phyloP scores from a whole-genome alignment of 768 basidiomycete genomes.

The Dictyophora rubrovolvata region DNA sequence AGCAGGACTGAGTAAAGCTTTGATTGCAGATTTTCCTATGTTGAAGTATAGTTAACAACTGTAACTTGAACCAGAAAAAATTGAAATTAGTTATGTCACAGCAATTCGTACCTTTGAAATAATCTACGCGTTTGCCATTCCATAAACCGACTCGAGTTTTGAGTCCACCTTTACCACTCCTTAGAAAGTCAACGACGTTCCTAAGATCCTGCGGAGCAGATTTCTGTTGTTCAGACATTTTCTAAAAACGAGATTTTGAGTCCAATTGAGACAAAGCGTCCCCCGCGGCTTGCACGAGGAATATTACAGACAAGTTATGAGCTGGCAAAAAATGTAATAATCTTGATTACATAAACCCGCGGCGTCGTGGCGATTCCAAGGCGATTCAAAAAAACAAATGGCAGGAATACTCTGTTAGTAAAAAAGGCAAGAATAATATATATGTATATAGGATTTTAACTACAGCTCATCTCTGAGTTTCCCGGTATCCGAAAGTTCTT shows the following conservation, averaged over 20 bases:
- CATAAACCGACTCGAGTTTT: conserved; percentile 85
- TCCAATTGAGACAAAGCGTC: neutral
- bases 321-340: neutral
- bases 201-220: conserved; percentile 73
- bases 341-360: neutral
- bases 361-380: neutral
- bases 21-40: conserved; percentile 87
- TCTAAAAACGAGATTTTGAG: neutral
- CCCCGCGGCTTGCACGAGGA: neutral
- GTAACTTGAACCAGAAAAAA: neutral
- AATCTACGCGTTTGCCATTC: conserved; percentile 91
- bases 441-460: neutral
- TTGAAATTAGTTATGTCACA: conserved; percentile 1
- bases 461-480: neutral
- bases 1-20: conserved; percentile 86
- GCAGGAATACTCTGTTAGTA: neutral
- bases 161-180: conserved; percentile 76
- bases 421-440: neutral
- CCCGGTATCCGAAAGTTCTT: neutral
- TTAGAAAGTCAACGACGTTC: conserved; percentile 77
- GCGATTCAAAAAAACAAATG: neutral
- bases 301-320: neutral
- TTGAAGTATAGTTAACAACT: neutral
- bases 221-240: conserved; percentile 54
- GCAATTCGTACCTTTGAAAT: conserved; percentile 79